phyloP scores from a whole-genome alignment of 768 basidiomycete genomes.

The Rhizopogon sp. region DNA sequence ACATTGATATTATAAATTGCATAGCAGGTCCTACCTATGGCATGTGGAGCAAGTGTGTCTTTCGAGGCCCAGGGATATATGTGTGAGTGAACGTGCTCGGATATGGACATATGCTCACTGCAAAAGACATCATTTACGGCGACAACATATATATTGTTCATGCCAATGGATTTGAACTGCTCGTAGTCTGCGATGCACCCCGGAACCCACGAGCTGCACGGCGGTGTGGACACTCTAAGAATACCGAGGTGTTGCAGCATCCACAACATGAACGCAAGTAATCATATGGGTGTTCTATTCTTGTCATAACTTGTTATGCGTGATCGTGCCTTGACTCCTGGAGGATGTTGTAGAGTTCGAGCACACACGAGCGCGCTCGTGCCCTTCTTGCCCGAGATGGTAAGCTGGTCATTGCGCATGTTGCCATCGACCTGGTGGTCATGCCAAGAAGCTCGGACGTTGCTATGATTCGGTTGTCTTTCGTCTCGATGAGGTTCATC shows the following conservation, averaged over 20 bases:
- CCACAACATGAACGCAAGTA: neutral
- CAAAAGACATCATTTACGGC: slow-evolving; percentile 77
- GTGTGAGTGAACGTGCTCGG: neutral
- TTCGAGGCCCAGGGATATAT: slow-evolving; percentile 57
- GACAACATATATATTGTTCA: slow-evolving; percentile 67
- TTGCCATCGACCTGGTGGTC: slow-evolving; percentile 37
- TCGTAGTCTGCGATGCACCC: slow-evolving; percentile 62
- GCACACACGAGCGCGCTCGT: slow-evolving; percentile 40
- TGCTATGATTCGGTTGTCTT: slow-evolving; percentile 40
- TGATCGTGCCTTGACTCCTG: slow-evolving; percentile 39
- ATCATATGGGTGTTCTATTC: neutral
- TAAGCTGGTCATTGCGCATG: slow-evolving; percentile 42
- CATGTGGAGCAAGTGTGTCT: slow-evolving; percentile 49
- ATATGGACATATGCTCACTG: slow-evolving; percentile 25
- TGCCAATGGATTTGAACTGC: slow-evolving; percentile 72
- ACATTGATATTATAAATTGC: neutral
- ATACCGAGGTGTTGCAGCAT: slow-evolving; percentile 50
- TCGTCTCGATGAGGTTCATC: slow-evolving; percentile 44
- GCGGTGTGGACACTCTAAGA: slow-evolving; percentile 72
- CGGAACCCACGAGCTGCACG: slow-evolving; percentile 62
- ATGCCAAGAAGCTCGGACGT: slow-evolving; percentile 54
- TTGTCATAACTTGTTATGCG: no score
- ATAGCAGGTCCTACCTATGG: slow-evolving; percentile 41
- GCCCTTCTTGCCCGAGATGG: slow-evolving; percentile 39
- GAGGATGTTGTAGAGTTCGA: slow-evolving; percentile 40